These are phyloP conservation scores for Leptomonas pyrrhocoris DNA, from an alignment of 208 protist species.

Conservation along the genomic window DNA sequence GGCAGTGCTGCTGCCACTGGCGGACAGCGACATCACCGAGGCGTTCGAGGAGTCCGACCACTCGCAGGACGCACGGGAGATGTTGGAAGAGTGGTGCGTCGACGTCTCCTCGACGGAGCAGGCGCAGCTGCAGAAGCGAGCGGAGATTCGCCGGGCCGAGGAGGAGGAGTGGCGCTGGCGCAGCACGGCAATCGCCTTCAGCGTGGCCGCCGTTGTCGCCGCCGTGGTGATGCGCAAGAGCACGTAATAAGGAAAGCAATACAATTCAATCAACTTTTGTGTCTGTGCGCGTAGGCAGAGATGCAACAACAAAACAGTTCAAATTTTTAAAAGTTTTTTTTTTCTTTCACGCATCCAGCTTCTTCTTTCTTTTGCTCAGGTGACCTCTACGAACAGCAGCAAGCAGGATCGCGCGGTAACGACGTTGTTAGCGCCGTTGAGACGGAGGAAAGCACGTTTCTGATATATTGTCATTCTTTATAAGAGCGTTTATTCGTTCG, in stretches of 20 bases:
- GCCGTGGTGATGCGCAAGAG: slow-evolving; percentile 30
- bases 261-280: neutral
- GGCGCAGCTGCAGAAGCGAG: slow-evolving; percentile 12
- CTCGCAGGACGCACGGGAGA: slow-evolving; percentile 35
- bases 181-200: slow-evolving; percentile 43
- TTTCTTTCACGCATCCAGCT: too few relatives aligned
- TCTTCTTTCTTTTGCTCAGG: too few relatives aligned
- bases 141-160: slow-evolving; percentile 23
- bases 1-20: slow-evolving; percentile 26
- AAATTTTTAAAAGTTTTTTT: neutral
- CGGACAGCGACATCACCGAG: slow-evolving; percentile 39
- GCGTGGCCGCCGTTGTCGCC: slow-evolving; percentile 25
- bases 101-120: slow-evolving; percentile 4
- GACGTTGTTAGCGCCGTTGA: too few relatives aligned
- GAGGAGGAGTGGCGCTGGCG: slow-evolving; percentile 43
- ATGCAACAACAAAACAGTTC: neutral
- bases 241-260: slow-evolving; percentile 12
- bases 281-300: neutral
- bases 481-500: too few relatives aligned
- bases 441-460: too few relatives aligned
- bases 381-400: too few relatives aligned
- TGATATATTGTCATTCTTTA: too few relatives aligned
- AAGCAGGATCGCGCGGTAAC: too few relatives aligned
- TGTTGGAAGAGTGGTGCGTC: slow-evolving; percentile 35
- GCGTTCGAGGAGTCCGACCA: slow-evolving; percentile 41